Evolutionary conservation across 257 asterid species (phyloP).

Genomic region (Solanum piurae): DNA sequence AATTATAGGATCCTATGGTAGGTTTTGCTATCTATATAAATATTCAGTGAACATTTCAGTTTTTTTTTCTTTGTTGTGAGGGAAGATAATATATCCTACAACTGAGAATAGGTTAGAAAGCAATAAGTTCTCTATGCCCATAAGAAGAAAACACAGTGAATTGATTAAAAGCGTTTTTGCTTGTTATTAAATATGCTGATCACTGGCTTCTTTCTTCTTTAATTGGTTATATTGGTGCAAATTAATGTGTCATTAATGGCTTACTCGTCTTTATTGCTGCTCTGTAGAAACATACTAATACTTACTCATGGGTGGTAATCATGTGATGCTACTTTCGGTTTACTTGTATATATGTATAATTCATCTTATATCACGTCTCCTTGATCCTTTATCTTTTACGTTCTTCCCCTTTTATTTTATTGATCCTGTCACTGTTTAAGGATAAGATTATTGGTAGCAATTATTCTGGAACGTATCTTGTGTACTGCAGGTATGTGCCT

Average conservation of each 20-base stretch:
- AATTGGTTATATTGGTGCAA: background rate
- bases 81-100: background rate
- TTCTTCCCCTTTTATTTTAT: background rate
- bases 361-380: background rate
- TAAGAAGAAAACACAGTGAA: background rate
- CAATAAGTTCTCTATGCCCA: background rate
- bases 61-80: too few species aligned
- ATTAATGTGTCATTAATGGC: background rate
- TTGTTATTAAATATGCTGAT: background rate
- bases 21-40: background rate
- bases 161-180: background rate
- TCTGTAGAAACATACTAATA: background rate
- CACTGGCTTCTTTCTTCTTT: background rate
- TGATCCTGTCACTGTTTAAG: background rate
- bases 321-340: background rate
- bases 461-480: conserved; percentile 43
- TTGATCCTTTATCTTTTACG: background rate
- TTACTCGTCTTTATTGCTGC: background rate
- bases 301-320: background rate
- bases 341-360: background rate
- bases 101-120: background rate
- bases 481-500: conserved; percentile 86
- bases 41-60: background rate
- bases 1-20: background rate
- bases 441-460: conserved; percentile 17